These are phyloP conservation scores for Xanthoceras sorbifolium DNA, from an alignment of 345 rosid genomes.

Conservation along the genomic window DNA sequence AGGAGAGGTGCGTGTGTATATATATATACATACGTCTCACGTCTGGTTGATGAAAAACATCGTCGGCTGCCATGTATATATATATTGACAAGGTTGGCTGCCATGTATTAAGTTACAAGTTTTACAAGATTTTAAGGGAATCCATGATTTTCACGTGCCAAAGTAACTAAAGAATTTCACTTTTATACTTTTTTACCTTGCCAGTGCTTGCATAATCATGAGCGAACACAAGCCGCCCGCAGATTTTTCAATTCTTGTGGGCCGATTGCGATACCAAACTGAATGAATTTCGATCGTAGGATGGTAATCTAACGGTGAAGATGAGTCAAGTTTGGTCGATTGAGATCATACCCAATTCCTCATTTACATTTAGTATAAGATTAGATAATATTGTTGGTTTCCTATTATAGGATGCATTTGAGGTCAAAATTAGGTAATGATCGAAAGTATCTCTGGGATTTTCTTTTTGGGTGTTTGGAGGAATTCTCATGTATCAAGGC, in stretches of 20 bases:
- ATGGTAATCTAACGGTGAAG: conserved; percentile 26
- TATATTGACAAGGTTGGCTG: too few species aligned
- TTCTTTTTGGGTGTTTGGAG: conserved; percentile 15
- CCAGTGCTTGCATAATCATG: conserved; percentile 5
- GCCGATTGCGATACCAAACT: background rate
- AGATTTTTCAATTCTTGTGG: conserved; percentile 32
- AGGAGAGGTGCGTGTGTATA: background rate
- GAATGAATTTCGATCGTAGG: conserved; percentile 22
- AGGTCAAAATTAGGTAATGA: conserved; percentile 44
- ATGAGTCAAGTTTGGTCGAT: conserved; percentile 37
- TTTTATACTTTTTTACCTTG: conserved; percentile 11
- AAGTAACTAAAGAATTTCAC: background rate
- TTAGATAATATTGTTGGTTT: background rate
- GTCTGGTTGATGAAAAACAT: too few species aligned
- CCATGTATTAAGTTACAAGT: background rate
- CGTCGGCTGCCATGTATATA: too few species aligned
- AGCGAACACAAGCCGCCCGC: conserved; percentile 33
- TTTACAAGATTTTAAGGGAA: conserved; percentile 27
- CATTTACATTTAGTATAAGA: background rate
- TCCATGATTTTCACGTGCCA: conserved; percentile 18
- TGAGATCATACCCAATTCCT: background rate
- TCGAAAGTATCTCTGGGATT: conserved; percentile 36
- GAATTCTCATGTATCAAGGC: conserved; percentile 30
- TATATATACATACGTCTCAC: background rate
- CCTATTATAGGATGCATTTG: conserved; percentile 10